phyloP scores from a whole-genome alignment of 164 flowering plant species.

The Cinnamomum chago region DNA sequence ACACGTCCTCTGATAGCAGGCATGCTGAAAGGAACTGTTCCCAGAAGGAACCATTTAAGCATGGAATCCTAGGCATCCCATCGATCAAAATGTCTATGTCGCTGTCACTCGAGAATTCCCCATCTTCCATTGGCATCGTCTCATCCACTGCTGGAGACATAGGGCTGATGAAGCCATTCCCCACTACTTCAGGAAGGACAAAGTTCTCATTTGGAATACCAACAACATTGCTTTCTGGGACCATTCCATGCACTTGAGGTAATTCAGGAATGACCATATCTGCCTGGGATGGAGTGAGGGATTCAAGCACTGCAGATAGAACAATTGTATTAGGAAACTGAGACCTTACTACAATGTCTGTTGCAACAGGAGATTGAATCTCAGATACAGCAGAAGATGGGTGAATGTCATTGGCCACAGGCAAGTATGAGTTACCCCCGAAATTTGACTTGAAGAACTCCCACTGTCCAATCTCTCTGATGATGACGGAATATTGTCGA shows the following conservation, averaged over 20 bases:
- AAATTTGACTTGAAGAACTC: slow-evolving; percentile 33
- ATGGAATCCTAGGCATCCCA: slow-evolving; percentile 32
- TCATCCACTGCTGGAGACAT: slow-evolving; percentile 32
- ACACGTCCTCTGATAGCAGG: slow-evolving; percentile 29
- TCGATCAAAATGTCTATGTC: slow-evolving; percentile 45
- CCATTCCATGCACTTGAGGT: slow-evolving; percentile 37
- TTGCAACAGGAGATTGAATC: slow-evolving; percentile 22
- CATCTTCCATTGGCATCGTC: slow-evolving; percentile 39
- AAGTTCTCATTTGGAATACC: slow-evolving; percentile 33
- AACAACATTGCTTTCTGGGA: slow-evolving; percentile 26
- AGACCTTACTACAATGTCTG: slow-evolving; percentile 29
- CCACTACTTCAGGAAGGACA: slow-evolving; percentile 25
- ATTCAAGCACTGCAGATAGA: slow-evolving; percentile 32
- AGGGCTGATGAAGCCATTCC: slow-evolving; percentile 32
- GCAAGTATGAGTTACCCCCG: slow-evolving; percentile 43
- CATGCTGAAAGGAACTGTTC: slow-evolving; percentile 51
- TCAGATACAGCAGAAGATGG: slow-evolving; percentile 38
- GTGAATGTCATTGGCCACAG: slow-evolving; percentile 21
- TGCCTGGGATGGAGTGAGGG: slow-evolving; percentile 20
- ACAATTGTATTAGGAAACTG: slow-evolving; percentile 28
- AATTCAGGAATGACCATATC: slow-evolving; percentile 42
- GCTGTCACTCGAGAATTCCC: slow-evolving; percentile 33
- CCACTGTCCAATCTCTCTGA: slow-evolving; percentile 36
- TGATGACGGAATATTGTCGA: slow-evolving; percentile 33
- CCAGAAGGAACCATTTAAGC: slow-evolving; percentile 50